These are phyloP conservation scores for Aspergillus ochraceoroseus DNA, from an alignment of 2,329 filamentous ascomycete genomes.

Conservation along the genomic window DNA sequence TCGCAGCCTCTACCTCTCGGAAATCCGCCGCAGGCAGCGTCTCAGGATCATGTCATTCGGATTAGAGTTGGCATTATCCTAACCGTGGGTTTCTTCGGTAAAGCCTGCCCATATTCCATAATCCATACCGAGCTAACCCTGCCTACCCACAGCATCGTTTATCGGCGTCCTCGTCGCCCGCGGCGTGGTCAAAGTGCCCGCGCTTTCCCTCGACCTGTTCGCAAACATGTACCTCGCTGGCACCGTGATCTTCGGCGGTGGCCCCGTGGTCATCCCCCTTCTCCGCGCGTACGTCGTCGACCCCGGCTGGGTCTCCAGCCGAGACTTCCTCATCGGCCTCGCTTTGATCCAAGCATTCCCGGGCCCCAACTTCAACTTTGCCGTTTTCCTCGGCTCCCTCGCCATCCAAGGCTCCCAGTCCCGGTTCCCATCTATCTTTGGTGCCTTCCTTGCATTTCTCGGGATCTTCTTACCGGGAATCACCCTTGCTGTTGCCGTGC, in stretches of 20 bases:
- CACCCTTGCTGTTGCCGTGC: constrained; percentile 31
- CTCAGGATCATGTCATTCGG: constrained; percentile 33
- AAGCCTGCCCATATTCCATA: constrained; percentile 7
- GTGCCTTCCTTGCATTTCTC: constrained; percentile 51
- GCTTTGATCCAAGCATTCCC: constrained; percentile 68
- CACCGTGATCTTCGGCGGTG: constrained; percentile 62
- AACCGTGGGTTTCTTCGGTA: constrained; percentile 49
- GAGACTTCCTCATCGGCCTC: constrained; percentile 68
- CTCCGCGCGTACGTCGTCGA: constrained; percentile 58
- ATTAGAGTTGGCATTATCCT: constrained; percentile 38
- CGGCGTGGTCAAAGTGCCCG: constrained; percentile 35
- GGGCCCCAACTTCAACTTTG: constrained; percentile 51
- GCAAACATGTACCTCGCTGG: constrained; percentile 69
- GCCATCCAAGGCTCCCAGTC: constrained; percentile 37
- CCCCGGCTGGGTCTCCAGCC: constrained; percentile 63
- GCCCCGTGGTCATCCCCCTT: constrained; percentile 61
- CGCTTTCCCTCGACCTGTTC: constrained; percentile 58
- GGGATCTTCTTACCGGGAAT: constrained; percentile 41
- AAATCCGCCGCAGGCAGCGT: neutral
- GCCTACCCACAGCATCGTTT: constrained; percentile 47
- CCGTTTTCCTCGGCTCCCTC: constrained; percentile 54
- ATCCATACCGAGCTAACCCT: neutral
- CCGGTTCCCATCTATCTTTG: constrained; percentile 36
- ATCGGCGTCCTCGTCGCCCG: constrained; percentile 52
- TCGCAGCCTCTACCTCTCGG: neutral